A percentile compares a stretch with the other conserved stretches of the same genome.
phyloP scores from a whole-genome alignment of 306 rosid genomes.

The Vigna angularis region DNA sequence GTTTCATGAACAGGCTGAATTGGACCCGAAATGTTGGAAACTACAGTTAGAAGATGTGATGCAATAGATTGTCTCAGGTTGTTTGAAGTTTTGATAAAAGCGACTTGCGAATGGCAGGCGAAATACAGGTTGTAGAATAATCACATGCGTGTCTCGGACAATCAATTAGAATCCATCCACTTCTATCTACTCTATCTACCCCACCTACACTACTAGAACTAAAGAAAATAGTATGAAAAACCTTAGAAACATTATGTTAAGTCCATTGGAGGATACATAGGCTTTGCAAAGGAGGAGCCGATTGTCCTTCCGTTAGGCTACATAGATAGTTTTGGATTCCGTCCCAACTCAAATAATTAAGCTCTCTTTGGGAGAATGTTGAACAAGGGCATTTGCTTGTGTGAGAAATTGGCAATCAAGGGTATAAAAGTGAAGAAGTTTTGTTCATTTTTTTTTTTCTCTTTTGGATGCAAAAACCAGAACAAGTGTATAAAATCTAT shows the following conservation, averaged over 20 bases:
- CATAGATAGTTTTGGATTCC: neutral
- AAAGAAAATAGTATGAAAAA: neutral
- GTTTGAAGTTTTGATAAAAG: constrained; percentile 27
- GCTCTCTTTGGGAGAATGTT: constrained; percentile 12
- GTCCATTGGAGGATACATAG: constrained; percentile 29
- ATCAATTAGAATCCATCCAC: constrained; percentile 2
- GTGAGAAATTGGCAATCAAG: neutral
- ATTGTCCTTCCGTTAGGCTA: neutral
- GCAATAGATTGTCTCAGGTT: constrained; percentile 43
- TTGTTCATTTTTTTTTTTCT: neutral
- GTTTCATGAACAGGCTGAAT: constrained; percentile 76
- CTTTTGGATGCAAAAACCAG: neutral
- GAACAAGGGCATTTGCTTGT: neutral
- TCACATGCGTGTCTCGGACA: constrained; percentile 2
- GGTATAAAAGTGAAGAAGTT: neutral
- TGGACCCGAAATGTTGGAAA: constrained; percentile 95
- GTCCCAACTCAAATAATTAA: constrained; percentile 9
- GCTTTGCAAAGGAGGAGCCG: neutral
- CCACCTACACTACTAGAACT: constrained; percentile 3
- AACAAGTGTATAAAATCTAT: constrained; percentile 5
- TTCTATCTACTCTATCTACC: neutral
- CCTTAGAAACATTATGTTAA: constrained; percentile 1
- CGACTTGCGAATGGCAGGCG: neutral
- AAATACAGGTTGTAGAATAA: constrained; percentile 23
- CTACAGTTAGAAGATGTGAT: constrained; percentile 69